Percentiles rank a stretch among this genome's conserved stretches.
These are phyloP conservation scores for Thelonectria olida DNA, from an alignment of 2,329 filamentous ascomycete species.

Conservation along the genomic window DNA sequence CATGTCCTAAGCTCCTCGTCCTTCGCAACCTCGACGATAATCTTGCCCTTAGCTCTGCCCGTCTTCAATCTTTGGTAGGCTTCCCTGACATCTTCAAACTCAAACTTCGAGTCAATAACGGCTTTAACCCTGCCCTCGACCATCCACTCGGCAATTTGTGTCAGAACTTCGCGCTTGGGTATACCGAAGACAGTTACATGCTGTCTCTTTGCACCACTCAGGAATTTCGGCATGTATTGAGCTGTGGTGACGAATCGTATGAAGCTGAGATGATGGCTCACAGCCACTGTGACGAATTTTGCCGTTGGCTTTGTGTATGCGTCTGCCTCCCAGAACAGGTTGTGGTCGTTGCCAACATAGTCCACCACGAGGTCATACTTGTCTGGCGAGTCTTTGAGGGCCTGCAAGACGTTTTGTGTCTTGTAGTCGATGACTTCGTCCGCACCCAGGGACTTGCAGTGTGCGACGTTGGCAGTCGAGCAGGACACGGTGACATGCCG, in stretches of 20 bases:
- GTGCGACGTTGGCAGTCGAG: constrained; percentile 65
- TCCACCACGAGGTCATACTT: constrained; percentile 65
- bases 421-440: constrained; percentile 73
- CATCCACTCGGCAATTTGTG: background rate
- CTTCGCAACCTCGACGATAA: too few relatives aligned
- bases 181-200: background rate
- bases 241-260: background rate
- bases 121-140: background rate
- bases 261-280: background rate
- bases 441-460: constrained; percentile 68
- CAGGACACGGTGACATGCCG: constrained; percentile 69
- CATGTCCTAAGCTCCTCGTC: too few relatives aligned
- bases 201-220: background rate
- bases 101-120: background rate
- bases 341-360: constrained; percentile 59
- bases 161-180: background rate
- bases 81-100: background rate
- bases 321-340: background rate
- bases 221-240: background rate
- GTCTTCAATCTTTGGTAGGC: background rate
- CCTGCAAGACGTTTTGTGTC: constrained; percentile 55
- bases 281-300: background rate
- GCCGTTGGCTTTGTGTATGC: background rate
- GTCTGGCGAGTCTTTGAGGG: constrained; percentile 56
- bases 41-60: background rate